Conservation (phyloP, 2,329 filamentous ascomycete species). For the Fonsecaea monophora region DNA sequence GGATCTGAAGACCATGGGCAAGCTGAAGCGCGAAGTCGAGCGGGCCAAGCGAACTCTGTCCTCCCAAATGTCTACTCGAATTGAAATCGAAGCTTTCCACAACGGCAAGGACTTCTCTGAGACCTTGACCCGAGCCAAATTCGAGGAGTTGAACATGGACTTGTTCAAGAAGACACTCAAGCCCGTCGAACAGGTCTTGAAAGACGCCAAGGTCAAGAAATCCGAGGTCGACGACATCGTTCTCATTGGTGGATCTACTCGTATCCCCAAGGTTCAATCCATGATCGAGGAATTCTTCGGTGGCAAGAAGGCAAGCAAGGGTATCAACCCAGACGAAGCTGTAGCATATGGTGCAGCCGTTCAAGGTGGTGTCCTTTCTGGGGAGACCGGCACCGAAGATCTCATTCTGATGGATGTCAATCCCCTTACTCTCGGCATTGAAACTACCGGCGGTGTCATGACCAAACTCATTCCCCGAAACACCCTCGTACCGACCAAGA, state of each 20-base stretch:
- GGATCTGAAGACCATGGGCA: constrained; percentile 97
- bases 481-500: constrained; percentile 92
- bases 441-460: constrained; percentile 97
- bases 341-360: constrained; percentile 97
- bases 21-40: constrained; percentile 98
- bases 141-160: constrained; percentile 98
- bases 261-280: constrained; percentile 96
- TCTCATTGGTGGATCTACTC: constrained; percentile 95
- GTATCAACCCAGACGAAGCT: constrained; percentile 99
- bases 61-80: constrained; percentile 88
- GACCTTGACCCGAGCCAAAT: constrained; percentile 97
- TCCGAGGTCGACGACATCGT: constrained; percentile 94
- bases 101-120: constrained; percentile 98
- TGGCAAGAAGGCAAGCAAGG: constrained; percentile 98
- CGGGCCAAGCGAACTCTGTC: constrained; percentile 99
- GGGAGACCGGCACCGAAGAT: constrained; percentile 79
- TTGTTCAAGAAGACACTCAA: constrained; percentile 99
- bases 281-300: constrained; percentile 95
- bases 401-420: constrained; percentile 97
- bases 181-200: constrained; percentile 97
- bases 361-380: constrained; percentile 92
- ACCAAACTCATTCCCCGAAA: constrained; percentile 95
- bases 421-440: constrained; percentile 93
- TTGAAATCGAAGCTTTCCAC: constrained; percentile 97
- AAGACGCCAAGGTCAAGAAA: constrained; percentile 98